These are phyloP conservation scores for Botryotinia calthae DNA, from an alignment of 2,329 filamentous ascomycete species.

Conservation along the genomic window DNA sequence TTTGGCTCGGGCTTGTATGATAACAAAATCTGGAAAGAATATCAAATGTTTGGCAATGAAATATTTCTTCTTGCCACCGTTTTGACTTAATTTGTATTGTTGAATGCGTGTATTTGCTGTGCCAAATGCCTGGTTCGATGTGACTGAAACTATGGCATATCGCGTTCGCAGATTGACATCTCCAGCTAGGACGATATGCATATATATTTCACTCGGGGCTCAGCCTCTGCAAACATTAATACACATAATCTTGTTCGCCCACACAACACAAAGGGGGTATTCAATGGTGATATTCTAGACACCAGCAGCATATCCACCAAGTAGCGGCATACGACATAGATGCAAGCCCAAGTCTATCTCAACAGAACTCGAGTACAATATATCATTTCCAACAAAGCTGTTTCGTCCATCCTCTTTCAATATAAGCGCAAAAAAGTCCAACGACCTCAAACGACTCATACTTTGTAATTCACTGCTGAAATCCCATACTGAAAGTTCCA, in stretches of 20 bases:
- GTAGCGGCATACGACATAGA: background rate
- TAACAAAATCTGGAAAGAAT: background rate
- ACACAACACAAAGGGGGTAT: background rate
- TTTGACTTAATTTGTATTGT: background rate
- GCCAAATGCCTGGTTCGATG: background rate
- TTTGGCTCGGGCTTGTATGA: constrained; percentile 8
- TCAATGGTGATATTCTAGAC: background rate
- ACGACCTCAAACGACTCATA: background rate
- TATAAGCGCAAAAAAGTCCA: background rate
- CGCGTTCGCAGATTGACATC: no score
- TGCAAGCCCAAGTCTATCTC: background rate
- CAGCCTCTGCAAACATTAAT: background rate
- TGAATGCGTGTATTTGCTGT: background rate
- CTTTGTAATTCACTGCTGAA: background rate
- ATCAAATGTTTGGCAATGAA: background rate
- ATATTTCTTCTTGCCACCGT: background rate
- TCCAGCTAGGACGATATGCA: no score
- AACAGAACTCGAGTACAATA: background rate
- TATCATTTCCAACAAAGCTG: no score
- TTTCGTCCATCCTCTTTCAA: background rate
- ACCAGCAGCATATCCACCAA: background rate
- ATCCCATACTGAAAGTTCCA: background rate
- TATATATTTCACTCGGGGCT: background rate
- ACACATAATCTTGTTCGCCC: background rate
- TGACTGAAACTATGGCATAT: background rate